phyloP scores from a whole-genome alignment of 2,329 filamentous ascomycete species.

The Exutisphaerella laricina region DNA sequence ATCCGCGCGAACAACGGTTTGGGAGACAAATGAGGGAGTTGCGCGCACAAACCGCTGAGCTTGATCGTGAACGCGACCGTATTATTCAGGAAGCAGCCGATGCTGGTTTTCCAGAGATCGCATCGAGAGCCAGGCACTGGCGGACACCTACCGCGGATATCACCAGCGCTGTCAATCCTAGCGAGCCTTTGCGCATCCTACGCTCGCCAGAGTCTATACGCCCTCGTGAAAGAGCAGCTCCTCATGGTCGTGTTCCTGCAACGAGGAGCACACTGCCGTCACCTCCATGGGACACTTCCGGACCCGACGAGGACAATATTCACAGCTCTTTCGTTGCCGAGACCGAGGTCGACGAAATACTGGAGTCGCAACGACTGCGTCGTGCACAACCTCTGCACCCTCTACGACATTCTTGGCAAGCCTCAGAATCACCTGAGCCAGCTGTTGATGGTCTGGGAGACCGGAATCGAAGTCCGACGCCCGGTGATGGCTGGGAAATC shows the following conservation, averaged over 20 bases:
- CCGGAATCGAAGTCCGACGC: slow-evolving; percentile 73
- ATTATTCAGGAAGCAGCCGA: slow-evolving; percentile 4
- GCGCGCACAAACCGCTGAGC: slow-evolving; percentile 4
- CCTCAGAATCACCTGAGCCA: slow-evolving; percentile 20
- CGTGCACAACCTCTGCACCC: slow-evolving; percentile 21
- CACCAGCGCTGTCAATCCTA: slow-evolving; percentile 11
- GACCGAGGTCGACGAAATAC: slow-evolving; percentile 5
- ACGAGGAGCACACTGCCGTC: slow-evolving; percentile 16
- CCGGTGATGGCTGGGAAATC: slow-evolving; percentile 66
- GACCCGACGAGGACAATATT: slow-evolving; percentile 13
- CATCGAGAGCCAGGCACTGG: slow-evolving; percentile 8
- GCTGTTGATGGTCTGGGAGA: slow-evolving; percentile 73
- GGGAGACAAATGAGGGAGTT: background rate
- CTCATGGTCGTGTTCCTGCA: slow-evolving; percentile 7
- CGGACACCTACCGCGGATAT: slow-evolving; percentile 6
- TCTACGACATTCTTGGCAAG: slow-evolving; percentile 27
- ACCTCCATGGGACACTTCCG: slow-evolving; percentile 19
- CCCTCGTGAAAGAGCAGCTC: slow-evolving; percentile 4
- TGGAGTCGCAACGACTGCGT: slow-evolving; percentile 1
- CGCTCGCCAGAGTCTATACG: slow-evolving; percentile 17
- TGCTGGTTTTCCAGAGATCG: background rate
- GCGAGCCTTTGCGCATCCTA: slow-evolving; percentile 16
- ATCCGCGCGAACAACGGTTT: background rate
- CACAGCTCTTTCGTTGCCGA: slow-evolving; percentile 18
- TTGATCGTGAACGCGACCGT: slow-evolving; percentile 4